Evolutionary conservation across 768 basidiomycete genomes (phyloP).

Genomic region (Pulveroboletus sp.): DNA sequence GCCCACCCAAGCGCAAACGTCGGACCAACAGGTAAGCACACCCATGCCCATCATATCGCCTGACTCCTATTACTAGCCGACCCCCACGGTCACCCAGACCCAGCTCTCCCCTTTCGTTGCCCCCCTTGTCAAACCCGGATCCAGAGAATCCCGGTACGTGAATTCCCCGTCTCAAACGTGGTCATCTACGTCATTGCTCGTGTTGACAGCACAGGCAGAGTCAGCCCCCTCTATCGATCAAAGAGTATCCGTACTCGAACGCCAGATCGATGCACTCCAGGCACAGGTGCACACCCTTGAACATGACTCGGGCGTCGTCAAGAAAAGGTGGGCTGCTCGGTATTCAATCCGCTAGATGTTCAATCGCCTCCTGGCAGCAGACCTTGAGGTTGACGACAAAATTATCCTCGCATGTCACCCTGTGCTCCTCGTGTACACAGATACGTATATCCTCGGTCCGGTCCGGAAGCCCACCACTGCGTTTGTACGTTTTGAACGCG

Average conservation of each 20-base stretch:
- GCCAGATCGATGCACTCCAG: neutral
- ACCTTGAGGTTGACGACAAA: too few relatives aligned
- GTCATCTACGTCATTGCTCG: too few relatives aligned
- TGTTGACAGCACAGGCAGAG: too few relatives aligned
- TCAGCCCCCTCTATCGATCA: too few relatives aligned
- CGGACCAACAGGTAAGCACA: neutral
- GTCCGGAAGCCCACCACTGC: conserved; percentile 6
- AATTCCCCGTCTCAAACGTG: too few relatives aligned
- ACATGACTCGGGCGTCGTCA: conserved; percentile 1
- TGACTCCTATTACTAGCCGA: neutral
- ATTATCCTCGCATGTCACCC: neutral
- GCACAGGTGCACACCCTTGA: too few relatives aligned
- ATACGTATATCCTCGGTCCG: conserved; percentile 6
- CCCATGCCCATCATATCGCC: too few relatives aligned
- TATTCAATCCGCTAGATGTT: too few relatives aligned
- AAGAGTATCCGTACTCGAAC: too few relatives aligned
- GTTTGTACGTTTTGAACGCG: too few relatives aligned
- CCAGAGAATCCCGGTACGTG: too few relatives aligned
- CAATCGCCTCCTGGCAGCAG: too few relatives aligned
- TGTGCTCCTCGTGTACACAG: neutral
- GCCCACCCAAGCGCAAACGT: conserved; percentile 2
- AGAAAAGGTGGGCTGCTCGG: conserved; percentile 1
- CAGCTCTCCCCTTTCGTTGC: conserved; percentile 15
- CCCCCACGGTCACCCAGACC: neutral
- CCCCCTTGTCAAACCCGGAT: conserved; percentile 6